These are phyloP conservation scores for Metschnikowia lunata DNA, from an alignment of 805 yeast species.

Conservation along the genomic window DNA sequence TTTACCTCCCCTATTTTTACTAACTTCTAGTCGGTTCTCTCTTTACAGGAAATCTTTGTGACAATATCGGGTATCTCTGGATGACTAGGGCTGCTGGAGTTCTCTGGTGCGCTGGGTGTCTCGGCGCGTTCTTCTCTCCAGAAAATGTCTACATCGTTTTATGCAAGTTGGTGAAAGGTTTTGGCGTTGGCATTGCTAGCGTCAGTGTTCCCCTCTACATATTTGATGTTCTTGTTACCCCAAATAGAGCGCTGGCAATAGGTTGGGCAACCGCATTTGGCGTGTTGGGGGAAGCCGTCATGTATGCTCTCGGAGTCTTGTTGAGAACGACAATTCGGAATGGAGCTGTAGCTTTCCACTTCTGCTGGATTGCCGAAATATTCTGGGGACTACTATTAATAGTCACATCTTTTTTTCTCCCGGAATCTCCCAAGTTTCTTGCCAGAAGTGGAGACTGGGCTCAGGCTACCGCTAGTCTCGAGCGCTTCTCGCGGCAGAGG, in stretches of 20 bases:
- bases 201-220: slow-evolving; percentile 30
- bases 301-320: slow-evolving; percentile 5
- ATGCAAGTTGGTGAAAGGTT: slow-evolving; percentile 29
- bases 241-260: slow-evolving; percentile 18
- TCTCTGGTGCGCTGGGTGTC: slow-evolving; percentile 28
- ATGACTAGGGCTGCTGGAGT: slow-evolving; percentile 22
- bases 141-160: slow-evolving; percentile 22
- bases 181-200: slow-evolving; percentile 29
- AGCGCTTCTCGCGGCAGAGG: slow-evolving; percentile 4
- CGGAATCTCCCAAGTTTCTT: slow-evolving; percentile 11
- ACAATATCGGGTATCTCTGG: slow-evolving; percentile 24
- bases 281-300: slow-evolving; percentile 5
- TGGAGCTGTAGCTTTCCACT: slow-evolving; percentile 9
- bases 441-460: slow-evolving; percentile 11
- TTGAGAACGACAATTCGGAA: background rate
- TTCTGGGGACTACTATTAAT: slow-evolving; percentile 9
- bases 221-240: slow-evolving; percentile 24
- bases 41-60: slow-evolving; percentile 26
- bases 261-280: slow-evolving; percentile 6
- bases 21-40: slow-evolving; percentile 29
- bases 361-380: slow-evolving; percentile 10
- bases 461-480: slow-evolving; percentile 6
- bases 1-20: background rate
- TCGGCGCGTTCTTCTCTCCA: slow-evolving; percentile 23
- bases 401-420: slow-evolving; percentile 7